Percentiles rank a stretch among this genome's conserved stretches.
These are phyloP conservation scores for Echria macrotheca DNA, from an alignment of 495 filamentous ascomycete genomes.

Conservation along the genomic window DNA sequence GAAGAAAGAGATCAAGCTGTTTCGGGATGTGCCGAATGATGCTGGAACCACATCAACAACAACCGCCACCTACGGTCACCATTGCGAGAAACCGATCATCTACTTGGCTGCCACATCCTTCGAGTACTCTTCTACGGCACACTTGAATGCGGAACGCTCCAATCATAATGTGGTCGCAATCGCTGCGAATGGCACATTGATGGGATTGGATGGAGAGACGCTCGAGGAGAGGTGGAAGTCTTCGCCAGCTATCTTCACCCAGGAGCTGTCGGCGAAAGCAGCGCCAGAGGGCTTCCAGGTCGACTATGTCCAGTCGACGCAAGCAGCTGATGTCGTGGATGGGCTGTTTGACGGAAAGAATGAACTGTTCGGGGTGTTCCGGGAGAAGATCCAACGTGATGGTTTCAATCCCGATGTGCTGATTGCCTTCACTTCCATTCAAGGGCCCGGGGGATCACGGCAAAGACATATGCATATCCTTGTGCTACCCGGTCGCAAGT, in stretches of 20 bases:
- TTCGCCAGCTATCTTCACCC: constrained; percentile 27
- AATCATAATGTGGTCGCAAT: constrained; percentile 34
- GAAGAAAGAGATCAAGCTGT: constrained; percentile 41
- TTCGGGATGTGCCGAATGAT: constrained; percentile 57
- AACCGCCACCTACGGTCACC: constrained; percentile 16
- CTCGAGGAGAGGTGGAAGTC: constrained; percentile 36
- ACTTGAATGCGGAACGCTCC: no score
- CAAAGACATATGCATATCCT: constrained; percentile 43
- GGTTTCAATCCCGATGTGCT: constrained; percentile 44
- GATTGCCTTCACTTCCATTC: constrained; percentile 36
- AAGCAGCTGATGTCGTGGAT: constrained; percentile 37
- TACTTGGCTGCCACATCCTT: constrained; percentile 25
- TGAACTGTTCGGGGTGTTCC: constrained; percentile 34
- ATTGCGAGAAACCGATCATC: constrained; percentile 22
- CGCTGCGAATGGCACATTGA: constrained; percentile 33
- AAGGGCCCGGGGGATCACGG: background rate
- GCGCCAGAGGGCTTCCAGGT: constrained; percentile 25
- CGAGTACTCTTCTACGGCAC: no score
- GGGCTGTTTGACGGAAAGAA: constrained; percentile 38
- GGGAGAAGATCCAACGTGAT: constrained; percentile 30
- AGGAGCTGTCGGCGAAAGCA: constrained; percentile 29
- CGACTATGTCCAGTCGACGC: constrained; percentile 34
- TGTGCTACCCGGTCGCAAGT: constrained; percentile 29
- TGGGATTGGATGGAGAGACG: constrained; percentile 36
- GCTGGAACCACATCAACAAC: constrained; percentile 49